Evolutionary conservation across 225 moss, liverwort and hornwort genomes (phyloP), one percentile per base, ranked within the genome.

Genomic region (Marchantia polymorpha): DNA sequence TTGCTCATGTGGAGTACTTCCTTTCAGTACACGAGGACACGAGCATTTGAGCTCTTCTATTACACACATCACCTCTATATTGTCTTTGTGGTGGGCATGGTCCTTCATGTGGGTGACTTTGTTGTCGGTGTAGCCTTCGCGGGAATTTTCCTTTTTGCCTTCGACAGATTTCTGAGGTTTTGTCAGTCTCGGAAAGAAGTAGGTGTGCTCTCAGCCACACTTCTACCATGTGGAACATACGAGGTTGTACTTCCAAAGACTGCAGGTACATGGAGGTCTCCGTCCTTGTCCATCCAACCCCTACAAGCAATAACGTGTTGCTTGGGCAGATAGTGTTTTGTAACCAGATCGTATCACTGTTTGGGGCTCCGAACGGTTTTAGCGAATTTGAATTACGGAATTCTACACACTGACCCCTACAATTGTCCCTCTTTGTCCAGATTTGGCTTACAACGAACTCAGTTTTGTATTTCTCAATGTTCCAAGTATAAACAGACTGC

Each of bases 141-240:
- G 75, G 93, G 93, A 84, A 30, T 92, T 17, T 90, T 94, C 74
- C 78, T 96, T 46, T 92, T 96, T 80, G 74, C 81, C 49, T 87
- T 96, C 30, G 96, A 96, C 83, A 92, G 96, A 22, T 96, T 93
- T 79, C 79, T 96, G 69, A 88, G 96, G 55, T 94, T 96, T 81
- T 89, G 91, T 82, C 96, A 96, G 81, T 94, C 96, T 16, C 84
- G 91, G 60, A 90, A 85, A 77, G 83, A 79, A 73, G 94, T 94
- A 52, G 89, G 83, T 64, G 83, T 91, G 66, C 85, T 92, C 77
- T 84, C 89, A 69, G 86, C 91, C 13, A 91, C 88, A 74, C 79
- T 91, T 52, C 83, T 96, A 64, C 87, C 91, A 64, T 96, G 96
- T 81, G 96, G 94, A 29, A 86, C 87, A 65, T 88, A 89, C 73